phyloP scores from a whole-genome alignment of 1,284 basidiomycete species.

The Malassezia arunalokei region DNA sequence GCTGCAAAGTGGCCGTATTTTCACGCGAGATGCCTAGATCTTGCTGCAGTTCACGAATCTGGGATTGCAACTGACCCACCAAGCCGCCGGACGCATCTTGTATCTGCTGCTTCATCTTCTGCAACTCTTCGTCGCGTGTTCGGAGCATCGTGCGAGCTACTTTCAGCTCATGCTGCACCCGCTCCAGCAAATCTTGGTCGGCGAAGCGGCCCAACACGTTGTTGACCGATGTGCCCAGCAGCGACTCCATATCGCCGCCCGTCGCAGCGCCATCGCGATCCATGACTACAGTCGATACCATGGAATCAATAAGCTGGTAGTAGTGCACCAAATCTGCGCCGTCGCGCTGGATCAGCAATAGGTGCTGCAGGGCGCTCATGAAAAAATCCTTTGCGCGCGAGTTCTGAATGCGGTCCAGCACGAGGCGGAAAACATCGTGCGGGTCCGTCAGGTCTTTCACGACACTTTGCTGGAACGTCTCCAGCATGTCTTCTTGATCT shows the following conservation, averaged over 20 bases:
- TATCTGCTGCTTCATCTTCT: conserved; percentile 63
- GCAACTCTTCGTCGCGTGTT: conserved; percentile 55
- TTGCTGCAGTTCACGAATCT: conserved; percentile 63
- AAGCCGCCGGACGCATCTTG: conserved; percentile 68
- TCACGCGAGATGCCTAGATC: conserved; percentile 67
- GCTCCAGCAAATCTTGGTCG: conserved; percentile 72
- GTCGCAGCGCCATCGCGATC: conserved; percentile 64
- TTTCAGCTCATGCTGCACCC: conserved; percentile 64
- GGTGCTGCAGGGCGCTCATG: conserved; percentile 78
- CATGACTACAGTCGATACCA: conserved; percentile 82
- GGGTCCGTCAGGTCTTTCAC: conserved; percentile 67
- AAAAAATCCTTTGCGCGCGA: conserved; percentile 74
- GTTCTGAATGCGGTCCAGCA: conserved; percentile 62
- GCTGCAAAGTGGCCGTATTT: conserved; percentile 50
- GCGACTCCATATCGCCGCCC: conserved; percentile 58
- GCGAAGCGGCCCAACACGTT: conserved; percentile 79
- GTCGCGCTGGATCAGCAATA: conserved; percentile 78
- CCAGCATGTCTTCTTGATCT: conserved; percentile 66
- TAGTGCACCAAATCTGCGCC: conserved; percentile 62
- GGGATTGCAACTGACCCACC: conserved; percentile 66
- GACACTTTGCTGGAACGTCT: conserved; percentile 64
- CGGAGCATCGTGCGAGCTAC: conserved; percentile 59
- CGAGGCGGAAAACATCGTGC: conserved; percentile 72
- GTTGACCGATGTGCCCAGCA: conserved; percentile 79
- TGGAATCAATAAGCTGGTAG: conserved; percentile 84